These are phyloP conservation scores for Lipomyces spencermartinsiae DNA, from an alignment of 805 yeast species.

Conservation along the genomic window DNA sequence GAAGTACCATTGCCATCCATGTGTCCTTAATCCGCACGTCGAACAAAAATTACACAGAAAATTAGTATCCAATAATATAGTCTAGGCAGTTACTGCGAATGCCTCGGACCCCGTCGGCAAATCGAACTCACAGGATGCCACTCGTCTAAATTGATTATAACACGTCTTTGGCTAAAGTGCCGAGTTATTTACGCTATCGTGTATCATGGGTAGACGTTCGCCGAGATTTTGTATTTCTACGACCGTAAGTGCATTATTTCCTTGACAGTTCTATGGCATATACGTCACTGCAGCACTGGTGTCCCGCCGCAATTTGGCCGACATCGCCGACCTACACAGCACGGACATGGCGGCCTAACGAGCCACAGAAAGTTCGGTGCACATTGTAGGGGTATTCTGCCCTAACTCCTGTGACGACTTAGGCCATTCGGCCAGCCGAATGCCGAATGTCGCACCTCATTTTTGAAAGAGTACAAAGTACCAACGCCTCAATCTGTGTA, in stretches of 20 bases:
- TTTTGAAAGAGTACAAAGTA: too few relatives aligned
- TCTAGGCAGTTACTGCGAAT: not conserved
- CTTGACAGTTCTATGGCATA: not conserved
- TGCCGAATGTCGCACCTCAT: too few relatives aligned
- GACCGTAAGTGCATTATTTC: not conserved
- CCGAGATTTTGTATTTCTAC: not conserved
- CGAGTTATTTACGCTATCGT: not conserved
- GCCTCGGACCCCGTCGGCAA: not conserved
- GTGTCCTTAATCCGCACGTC: not conserved
- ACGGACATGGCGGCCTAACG: too few relatives aligned
- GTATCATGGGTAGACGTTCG: not conserved
- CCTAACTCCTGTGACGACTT: too few relatives aligned
- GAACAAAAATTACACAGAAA: not conserved
- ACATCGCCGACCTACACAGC: too few relatives aligned
- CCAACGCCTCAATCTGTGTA: too few relatives aligned
- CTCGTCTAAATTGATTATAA: not conserved
- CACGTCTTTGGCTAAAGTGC: not conserved
- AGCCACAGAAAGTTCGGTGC: too few relatives aligned
- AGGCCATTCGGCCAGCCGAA: too few relatives aligned
- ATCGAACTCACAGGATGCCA: not conserved
- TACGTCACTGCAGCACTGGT: not conserved
- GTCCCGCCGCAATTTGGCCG: too few relatives aligned
- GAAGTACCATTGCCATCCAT: constrained; percentile 7
- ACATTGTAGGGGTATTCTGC: too few relatives aligned
- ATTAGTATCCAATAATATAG: not conserved